Conservation (phyloP, 305 asterid species). For the Fraxinus dipetala region DNA sequence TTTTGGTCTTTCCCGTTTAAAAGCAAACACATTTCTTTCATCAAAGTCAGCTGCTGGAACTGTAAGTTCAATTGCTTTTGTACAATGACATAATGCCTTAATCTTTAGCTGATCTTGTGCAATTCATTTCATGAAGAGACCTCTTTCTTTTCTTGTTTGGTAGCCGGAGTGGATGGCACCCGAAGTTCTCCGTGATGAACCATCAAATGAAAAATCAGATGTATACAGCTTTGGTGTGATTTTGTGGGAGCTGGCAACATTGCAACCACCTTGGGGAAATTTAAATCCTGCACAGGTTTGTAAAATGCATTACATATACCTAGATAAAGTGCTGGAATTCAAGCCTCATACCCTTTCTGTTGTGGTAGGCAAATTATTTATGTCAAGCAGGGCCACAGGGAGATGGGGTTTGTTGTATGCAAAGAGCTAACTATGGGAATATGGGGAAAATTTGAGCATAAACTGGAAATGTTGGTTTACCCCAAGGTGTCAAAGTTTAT, state of each 20-base stretch:
- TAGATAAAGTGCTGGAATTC: neutral
- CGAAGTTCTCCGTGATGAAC: conserved; percentile 63
- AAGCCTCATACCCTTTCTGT: neutral
- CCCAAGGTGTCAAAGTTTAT: neutral
- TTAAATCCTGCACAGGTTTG: conserved; percentile 60
- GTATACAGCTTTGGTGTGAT: conserved; percentile 58
- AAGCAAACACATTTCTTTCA: conserved; percentile 93
- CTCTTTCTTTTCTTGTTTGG: conserved; percentile 13
- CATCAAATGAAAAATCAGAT: conserved; percentile 59
- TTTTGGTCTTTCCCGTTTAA: conserved; percentile 95
- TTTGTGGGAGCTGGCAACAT: conserved; percentile 57
- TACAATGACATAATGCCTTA: conserved; percentile 19
- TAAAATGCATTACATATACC: neutral
- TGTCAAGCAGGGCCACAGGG: neutral
- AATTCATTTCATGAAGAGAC: conserved; percentile 13
- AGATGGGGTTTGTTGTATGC: neutral
- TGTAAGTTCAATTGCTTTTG: conserved; percentile 46
- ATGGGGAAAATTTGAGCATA: neutral
- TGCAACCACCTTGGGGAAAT: conserved; percentile 53
- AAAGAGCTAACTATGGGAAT: neutral
- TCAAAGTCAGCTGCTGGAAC: conserved; percentile 99
- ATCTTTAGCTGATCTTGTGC: conserved; percentile 4
- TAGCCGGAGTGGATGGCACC: conserved; percentile 69
- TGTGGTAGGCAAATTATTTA: neutral
- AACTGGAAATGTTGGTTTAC: neutral